These are phyloP conservation scores for Fusarium foetens DNA, from an alignment of 2,329 filamentous ascomycete species.

Conservation along the genomic window DNA sequence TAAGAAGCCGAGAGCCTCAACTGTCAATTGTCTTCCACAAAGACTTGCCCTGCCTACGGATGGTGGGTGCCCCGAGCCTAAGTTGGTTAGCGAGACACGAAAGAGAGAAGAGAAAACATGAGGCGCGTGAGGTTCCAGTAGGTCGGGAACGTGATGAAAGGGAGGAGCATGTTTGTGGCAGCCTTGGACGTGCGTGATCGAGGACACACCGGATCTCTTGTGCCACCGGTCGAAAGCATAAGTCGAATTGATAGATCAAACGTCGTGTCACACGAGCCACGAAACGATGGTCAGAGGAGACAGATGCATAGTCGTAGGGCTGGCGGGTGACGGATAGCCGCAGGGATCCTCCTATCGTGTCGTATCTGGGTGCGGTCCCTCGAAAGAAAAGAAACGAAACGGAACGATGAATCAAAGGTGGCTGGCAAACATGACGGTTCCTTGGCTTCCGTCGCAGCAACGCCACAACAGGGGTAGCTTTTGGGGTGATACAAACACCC, in stretches of 20 bases:
- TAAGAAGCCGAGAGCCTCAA: constrained; percentile 8
- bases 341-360: constrained; percentile 8
- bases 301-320: constrained; percentile 10
- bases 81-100: background rate
- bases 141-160: constrained; percentile 10
- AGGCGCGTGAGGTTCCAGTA: constrained; percentile 10
- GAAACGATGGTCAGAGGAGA: background rate
- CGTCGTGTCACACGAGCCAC: constrained; percentile 19
- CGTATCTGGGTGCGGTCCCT: background rate
- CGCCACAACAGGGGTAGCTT: constrained; percentile 21
- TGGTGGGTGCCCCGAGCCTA: background rate
- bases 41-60: constrained; percentile 2
- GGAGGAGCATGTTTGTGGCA: constrained; percentile 22
- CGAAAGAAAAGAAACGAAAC: background rate
- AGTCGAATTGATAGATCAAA: constrained; percentile 4
- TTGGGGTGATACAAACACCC: constrained; percentile 24
- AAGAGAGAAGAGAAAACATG: constrained; percentile 4
- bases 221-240: constrained; percentile 23
- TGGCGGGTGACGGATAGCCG: constrained; percentile 2
- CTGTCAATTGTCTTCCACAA: background rate
- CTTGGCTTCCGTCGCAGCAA: constrained; percentile 12
- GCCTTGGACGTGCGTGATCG: constrained; percentile 40
- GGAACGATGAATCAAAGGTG: background rate
- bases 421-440: constrained; percentile 8
- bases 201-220: constrained; percentile 37